Evolutionary conservation across 257 asterid genomes (phyloP).

Genomic region (Solanum dulcamara): DNA sequence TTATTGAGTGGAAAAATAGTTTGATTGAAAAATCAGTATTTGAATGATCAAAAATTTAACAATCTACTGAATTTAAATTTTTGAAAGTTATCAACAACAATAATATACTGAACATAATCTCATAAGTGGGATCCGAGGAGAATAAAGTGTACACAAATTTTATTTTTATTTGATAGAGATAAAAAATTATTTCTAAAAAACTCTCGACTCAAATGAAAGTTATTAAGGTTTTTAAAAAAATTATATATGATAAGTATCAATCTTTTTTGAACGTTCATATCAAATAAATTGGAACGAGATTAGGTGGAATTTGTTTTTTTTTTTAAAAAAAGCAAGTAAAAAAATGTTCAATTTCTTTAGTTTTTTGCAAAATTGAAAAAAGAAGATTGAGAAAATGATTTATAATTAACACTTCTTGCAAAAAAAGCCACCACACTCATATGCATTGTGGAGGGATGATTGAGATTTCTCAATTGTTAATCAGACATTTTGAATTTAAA

Average conservation of each 20-base stretch:
- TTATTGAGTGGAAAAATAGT: not conserved
- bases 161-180: no score
- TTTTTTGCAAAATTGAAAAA: not conserved
- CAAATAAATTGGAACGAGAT: not conserved
- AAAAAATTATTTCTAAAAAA: no score
- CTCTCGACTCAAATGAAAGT: no score
- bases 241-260: not conserved
- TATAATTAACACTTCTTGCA: not conserved
- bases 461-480: rapidly evolving
- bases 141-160: no score
- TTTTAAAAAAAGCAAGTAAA: not conserved
- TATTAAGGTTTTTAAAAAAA: no score
- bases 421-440: not conserved
- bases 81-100: not conserved
- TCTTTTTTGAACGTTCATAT: not conserved
- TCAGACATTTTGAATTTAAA: rapidly evolving
- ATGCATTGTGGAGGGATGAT: not conserved
- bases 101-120: no score
- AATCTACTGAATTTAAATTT: no score
- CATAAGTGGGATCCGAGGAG: no score
- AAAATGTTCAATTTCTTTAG: not conserved
- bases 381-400: not conserved
- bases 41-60: no score
- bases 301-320: not conserved
- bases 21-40: not conserved